A percentile compares a stretch with the other conserved stretches of the same genome.
Evolutionary conservation across 768 basidiomycete genomes (phyloP).

Genomic region (Trametes sanguinea): DNA sequence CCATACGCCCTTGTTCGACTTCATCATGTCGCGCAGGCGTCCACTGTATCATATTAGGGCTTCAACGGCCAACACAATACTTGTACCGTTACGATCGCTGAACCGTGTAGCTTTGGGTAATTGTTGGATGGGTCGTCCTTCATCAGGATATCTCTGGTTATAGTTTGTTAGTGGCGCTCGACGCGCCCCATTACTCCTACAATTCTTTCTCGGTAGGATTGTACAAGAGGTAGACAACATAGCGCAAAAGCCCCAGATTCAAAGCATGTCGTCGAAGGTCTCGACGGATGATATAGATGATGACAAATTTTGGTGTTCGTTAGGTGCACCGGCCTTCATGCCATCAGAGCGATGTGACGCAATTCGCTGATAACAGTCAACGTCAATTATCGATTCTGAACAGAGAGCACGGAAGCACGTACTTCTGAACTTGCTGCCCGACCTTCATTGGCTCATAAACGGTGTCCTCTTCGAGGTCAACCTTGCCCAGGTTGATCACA

Average conservation of each 20-base stretch:
- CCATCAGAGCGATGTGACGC: slow-evolving; percentile 79
- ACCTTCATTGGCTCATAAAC: slow-evolving; percentile 79
- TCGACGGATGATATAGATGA: too few species aligned
- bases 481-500: slow-evolving; percentile 38
- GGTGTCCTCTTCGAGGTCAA: slow-evolving; percentile 43
- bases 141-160: background rate
- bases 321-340: slow-evolving; percentile 37
- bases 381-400: background rate
- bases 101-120: background rate
- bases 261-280: too few species aligned
- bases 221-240: too few species aligned
- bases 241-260: too few species aligned
- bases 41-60: slow-evolving; percentile 20
- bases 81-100: slow-evolving; percentile 7
- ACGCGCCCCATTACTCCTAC: too few species aligned
- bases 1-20: background rate
- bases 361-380: slow-evolving; percentile 59
- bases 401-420: slow-evolving; percentile 26
- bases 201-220: too few species aligned
- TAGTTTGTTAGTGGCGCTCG: too few species aligned
- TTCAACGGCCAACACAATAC: slow-evolving; percentile 16
- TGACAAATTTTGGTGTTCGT: too few species aligned
- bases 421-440: slow-evolving; percentile 87
- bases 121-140: background rate
- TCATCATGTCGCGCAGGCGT: slow-evolving; percentile 20